Percentiles rank a stretch among this genome's conserved stretches.
These are phyloP conservation scores for Agaricus sinodeliciosus DNA, from an alignment of 768 basidiomycete genomes.

Conservation along the genomic window DNA sequence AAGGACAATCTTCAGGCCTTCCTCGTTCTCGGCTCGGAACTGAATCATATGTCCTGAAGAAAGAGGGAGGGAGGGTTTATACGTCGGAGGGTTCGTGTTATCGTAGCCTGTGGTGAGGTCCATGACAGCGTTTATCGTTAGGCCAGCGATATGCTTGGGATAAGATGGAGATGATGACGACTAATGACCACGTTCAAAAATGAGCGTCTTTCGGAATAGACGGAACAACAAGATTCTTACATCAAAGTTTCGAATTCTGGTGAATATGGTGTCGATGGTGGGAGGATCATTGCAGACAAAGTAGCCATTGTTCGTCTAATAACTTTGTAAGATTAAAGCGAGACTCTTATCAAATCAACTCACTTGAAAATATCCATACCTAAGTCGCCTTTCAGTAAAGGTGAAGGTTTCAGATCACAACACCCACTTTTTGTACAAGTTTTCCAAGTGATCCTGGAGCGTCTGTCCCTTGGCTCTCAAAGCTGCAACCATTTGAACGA, in stretches of 20 bases:
- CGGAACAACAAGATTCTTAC: conserved; percentile 19
- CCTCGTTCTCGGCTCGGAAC: conserved; percentile 46
- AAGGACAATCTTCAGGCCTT: conserved; percentile 48
- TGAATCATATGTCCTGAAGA: conserved; percentile 86
- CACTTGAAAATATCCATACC: conserved; percentile 79
- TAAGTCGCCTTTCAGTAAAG: conserved; percentile 17
- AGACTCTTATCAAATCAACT: not conserved
- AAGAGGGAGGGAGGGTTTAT: conserved; percentile 54
- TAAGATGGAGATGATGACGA: conserved; percentile 32
- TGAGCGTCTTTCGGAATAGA: not conserved
- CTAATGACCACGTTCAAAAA: not conserved
- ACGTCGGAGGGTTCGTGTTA: conserved; percentile 62
- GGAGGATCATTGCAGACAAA: conserved; percentile 65
- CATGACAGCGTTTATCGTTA: conserved; percentile 54
- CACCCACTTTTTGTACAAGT: conserved; percentile 51
- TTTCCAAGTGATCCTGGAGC: conserved; percentile 50
- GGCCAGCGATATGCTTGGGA: conserved; percentile 53
- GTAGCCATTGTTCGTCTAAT: conserved; percentile 75
- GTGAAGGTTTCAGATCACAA: not conserved
- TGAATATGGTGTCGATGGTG: conserved; percentile 67
- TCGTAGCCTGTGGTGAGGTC: conserved; percentile 80
- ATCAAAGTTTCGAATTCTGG: conserved; percentile 52
- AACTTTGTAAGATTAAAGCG: not conserved
- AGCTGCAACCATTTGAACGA: conserved; percentile 57
- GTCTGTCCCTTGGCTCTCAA: conserved; percentile 48